Base-by-base conservation (phyloP, 805 yeast species). In the Barnettozyma botsteinii region DNA sequence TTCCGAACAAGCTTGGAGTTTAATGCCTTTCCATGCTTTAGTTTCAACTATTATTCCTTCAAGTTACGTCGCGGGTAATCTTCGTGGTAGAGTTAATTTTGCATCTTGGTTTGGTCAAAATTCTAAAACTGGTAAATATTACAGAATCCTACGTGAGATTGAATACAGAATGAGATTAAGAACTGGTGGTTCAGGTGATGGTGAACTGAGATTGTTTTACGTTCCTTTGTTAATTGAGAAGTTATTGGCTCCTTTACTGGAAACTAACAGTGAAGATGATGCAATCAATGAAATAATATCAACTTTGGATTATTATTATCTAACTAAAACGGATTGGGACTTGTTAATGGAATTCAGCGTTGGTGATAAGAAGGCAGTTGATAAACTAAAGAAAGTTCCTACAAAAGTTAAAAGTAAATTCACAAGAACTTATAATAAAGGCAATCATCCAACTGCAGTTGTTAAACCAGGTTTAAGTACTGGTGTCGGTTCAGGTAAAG, bases 321-420 rank as follows among this genome's bases (percentile, higher is more conserved):
- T 93, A 28, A 84, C 95, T 7, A 83, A 78, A 53, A 95, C 89
- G 42, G 98, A 93, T 60, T 91, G 95, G 89, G 98, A 91, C 55
- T 73, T 72, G 18, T 65, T 93, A 10, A 70, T 87, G 73, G 97
- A 89, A 47, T 75, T 89, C 46, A 82, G 86, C 14, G 80, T 88
- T 11, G 95, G 95, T 0, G 71, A 69, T 12, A 70, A 60, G 13
- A 54, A 60, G 26, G 69, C 75, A 14, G 75, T 72, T 7, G 53
- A 57, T 1, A 48, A 65, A 10, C 49, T 73, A 41, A 85, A 85
- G 60, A 72, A 75, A 51, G 71, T 91, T 5, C 78, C 91, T 9
- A 74, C 96, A 1, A 70, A 79, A n/a, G 78, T 77, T 13, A 94
- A 93, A 59, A 67, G 91, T 6, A 84, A 85, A 7, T 87, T 93